These are phyloP conservation scores for Drechmeria coniospora DNA, from an alignment of 2,329 filamentous ascomycete genomes.

Conservation along the genomic window DNA sequence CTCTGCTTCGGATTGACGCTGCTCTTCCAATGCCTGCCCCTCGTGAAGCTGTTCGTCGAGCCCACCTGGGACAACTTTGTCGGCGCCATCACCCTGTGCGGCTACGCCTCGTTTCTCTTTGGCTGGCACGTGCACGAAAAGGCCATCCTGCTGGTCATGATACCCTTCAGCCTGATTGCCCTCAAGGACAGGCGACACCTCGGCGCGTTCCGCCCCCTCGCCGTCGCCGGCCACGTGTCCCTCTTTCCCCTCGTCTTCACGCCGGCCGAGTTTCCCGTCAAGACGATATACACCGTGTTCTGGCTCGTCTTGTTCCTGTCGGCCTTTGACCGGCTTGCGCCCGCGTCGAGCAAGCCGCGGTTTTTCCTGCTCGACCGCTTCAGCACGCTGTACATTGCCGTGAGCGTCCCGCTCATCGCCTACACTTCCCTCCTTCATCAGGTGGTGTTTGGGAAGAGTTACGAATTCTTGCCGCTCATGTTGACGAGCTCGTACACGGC, in stretches of 20 bases:
- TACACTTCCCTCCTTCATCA: slow-evolving; percentile 80
- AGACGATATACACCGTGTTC: slow-evolving; percentile 80
- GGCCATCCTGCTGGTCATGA: slow-evolving; percentile 82
- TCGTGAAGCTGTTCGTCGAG: slow-evolving; percentile 66
- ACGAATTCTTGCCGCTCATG: slow-evolving; percentile 91
- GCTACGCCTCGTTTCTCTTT: slow-evolving; percentile 91
- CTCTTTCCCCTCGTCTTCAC: slow-evolving; percentile 91
- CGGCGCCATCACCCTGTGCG: slow-evolving; percentile 78
- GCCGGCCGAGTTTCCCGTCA: slow-evolving; percentile 80
- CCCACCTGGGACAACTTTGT: slow-evolving; percentile 85
- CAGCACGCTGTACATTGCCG: slow-evolving; percentile 72
- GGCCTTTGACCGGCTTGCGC: slow-evolving; percentile 74
- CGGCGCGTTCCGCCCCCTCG: slow-evolving; percentile 78
- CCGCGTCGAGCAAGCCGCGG: slow-evolving; percentile 62
- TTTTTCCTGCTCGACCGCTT: slow-evolving; percentile 88
- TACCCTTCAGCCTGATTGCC: slow-evolving; percentile 87
- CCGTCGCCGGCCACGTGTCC: slow-evolving; percentile 86
- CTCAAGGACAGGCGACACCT: slow-evolving; percentile 82
- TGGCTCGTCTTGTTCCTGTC: slow-evolving; percentile 82
- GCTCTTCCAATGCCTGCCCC: slow-evolving; percentile 61
- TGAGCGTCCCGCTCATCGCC: slow-evolving; percentile 75
- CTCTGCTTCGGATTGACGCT: slow-evolving; percentile 73
- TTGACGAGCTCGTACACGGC: slow-evolving; percentile 92
- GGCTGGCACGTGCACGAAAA: slow-evolving; percentile 99
- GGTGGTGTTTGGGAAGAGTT: slow-evolving; percentile 65